phyloP scores from a whole-genome alignment of 495 filamentous ascomycete genomes.

The Penicillium maclennaniae region DNA sequence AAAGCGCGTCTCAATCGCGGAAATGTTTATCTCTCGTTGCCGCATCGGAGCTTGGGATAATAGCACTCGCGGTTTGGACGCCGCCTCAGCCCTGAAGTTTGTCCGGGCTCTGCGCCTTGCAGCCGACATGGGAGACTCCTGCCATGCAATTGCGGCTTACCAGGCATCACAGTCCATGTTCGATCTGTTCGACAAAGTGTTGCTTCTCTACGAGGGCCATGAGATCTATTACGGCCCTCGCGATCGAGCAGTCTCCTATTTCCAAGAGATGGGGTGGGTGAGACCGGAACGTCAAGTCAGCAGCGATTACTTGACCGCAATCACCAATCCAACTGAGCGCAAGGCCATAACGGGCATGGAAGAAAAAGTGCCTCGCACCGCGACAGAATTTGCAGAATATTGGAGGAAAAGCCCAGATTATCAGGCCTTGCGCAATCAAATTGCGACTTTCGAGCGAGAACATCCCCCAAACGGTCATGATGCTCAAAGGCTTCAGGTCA shows the following conservation, averaged over 20 bases:
- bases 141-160: conserved; percentile 77
- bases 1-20: conserved; percentile 56
- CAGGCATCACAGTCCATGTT: conserved; percentile 85
- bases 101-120: conserved; percentile 65
- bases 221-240: conserved; percentile 62
- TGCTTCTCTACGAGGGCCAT: conserved; percentile 57
- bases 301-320: conserved; percentile 66
- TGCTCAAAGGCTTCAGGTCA: conserved; percentile 25
- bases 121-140: conserved; percentile 67
- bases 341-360: conserved; percentile 55
- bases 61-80: conserved; percentile 79
- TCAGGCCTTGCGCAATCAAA: conserved; percentile 42
- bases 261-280: conserved; percentile 54
- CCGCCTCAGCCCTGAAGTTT: conserved; percentile 70
- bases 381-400: conserved; percentile 60
- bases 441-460: conserved; percentile 33
- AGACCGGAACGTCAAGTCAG: conserved; percentile 56
- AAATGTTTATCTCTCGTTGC: conserved; percentile 58
- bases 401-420: conserved; percentile 53
- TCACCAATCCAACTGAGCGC: conserved; percentile 63
- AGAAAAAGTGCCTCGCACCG: conserved; percentile 60
- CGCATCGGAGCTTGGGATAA: conserved; percentile 80
- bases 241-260: conserved; percentile 54
- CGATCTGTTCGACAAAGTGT: conserved; percentile 55
- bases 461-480: conserved; percentile 18